phyloP scores from a whole-genome alignment of 2,329 filamentous ascomycete species.

The Ophiosphaerella narmari region DNA sequence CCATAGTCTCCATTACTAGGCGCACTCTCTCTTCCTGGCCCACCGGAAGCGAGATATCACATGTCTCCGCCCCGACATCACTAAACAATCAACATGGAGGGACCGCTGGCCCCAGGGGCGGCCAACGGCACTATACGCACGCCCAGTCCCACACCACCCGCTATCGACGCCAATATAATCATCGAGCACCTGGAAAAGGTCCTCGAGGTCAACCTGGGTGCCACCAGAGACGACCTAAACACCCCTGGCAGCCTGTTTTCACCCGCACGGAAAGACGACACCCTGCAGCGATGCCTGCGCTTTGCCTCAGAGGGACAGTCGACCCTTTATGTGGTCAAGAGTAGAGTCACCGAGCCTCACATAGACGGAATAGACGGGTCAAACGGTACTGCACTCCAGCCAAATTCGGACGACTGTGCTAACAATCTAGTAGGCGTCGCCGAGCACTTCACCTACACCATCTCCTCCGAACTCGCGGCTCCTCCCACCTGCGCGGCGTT shows the following conservation, averaged over 20 bases:
- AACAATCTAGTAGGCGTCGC: constrained; percentile 50
- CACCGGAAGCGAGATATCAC: constrained; percentile 31
- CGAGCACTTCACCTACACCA: constrained; percentile 70
- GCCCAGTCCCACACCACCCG: constrained; percentile 43
- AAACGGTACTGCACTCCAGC: constrained; percentile 32
- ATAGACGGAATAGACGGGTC: constrained; percentile 37
- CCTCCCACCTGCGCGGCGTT: constrained; percentile 81
- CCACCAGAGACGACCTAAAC: constrained; percentile 75
- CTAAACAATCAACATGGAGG: constrained; percentile 46
- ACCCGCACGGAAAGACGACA: constrained; percentile 72
- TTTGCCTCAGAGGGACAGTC: constrained; percentile 89
- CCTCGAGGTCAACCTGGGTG: constrained; percentile 55
- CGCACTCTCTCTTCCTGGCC: constrained; percentile 6
- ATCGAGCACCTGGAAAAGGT: constrained; percentile 55
- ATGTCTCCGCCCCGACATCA: constrained; percentile 36
- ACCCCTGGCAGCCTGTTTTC: constrained; percentile 82
- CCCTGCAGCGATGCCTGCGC: constrained; percentile 81
- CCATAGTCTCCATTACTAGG: constrained; percentile 5
- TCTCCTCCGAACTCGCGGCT: constrained; percentile 81
- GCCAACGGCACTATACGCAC: constrained; percentile 46
- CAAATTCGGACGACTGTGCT: constrained; percentile 16
- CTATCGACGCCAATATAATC: constrained; percentile 54
- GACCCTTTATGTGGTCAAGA: constrained; percentile 90
- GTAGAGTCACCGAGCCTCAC: constrained; percentile 59
- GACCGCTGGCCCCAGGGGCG: constrained; percentile 47